phyloP scores from a whole-genome alignment of 768 basidiomycete species.

The Pholiota conissans region DNA sequence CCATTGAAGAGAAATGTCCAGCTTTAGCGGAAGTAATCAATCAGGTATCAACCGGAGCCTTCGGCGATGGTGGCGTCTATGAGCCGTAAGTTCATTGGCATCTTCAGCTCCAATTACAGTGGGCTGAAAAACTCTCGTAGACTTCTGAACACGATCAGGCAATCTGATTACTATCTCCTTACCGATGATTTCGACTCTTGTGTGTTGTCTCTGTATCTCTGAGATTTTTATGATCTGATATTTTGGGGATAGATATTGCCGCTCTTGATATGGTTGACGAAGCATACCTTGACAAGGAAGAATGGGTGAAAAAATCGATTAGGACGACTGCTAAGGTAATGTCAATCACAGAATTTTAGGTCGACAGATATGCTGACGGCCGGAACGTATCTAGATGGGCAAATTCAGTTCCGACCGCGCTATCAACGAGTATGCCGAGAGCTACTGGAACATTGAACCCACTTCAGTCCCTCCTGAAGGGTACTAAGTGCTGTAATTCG shows the following conservation, averaged over 20 bases:
- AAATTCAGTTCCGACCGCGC: conserved; percentile 96
- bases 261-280: conserved; percentile 88
- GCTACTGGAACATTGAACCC: conserved; percentile 78
- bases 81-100: conserved; percentile 64
- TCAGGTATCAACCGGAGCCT: conserved; percentile 72
- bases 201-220: conserved; percentile 33
- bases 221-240: background rate
- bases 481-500: background rate
- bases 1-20: conserved; percentile 82
- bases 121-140: conserved; percentile 32
- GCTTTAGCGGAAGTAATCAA: conserved; percentile 79
- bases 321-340: conserved; percentile 73
- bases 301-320: conserved; percentile 94
- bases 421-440: conserved; percentile 90
- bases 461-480: conserved; percentile 19
- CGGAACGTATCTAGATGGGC: conserved; percentile 65
- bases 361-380: background rate
- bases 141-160: conserved; percentile 72
- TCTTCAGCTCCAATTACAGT: too few relatives aligned
- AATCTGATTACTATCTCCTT: conserved; percentile 77
- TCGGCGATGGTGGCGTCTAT: conserved; percentile 81
- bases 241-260: conserved; percentile 59
- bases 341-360: background rate
- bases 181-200: conserved; percentile 95
- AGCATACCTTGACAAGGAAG: conserved; percentile 77